phyloP scores from a whole-genome alignment of 495 filamentous ascomycete genomes.

The Aspergillus sclerotiicarbonarius region DNA sequence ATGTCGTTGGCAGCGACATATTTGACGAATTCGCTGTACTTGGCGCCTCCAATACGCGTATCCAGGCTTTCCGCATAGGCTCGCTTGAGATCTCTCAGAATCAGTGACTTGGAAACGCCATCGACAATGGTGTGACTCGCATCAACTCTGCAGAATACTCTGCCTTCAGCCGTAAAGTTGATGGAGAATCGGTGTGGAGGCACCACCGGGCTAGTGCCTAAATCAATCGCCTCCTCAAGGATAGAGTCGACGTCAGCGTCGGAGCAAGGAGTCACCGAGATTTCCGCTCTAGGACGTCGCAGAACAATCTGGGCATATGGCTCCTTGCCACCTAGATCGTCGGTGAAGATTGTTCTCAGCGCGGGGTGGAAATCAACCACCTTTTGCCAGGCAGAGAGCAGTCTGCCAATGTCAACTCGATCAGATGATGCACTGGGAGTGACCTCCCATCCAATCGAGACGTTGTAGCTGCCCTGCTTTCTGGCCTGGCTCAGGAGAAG shows the following conservation, averaged over 20 bases:
- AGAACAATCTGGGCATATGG: conserved; percentile 12
- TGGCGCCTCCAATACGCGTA: conserved; percentile 4
- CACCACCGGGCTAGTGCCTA: background rate
- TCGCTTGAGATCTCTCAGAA: conserved; percentile 9
- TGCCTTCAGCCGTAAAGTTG: background rate
- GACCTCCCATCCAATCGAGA: conserved; percentile 10
- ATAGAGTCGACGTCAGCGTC: background rate
- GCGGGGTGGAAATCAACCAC: conserved; percentile 12
- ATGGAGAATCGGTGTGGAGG: conserved; percentile 12
- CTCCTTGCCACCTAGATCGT: conserved; percentile 7
- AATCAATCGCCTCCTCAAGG: background rate
- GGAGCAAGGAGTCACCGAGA: background rate
- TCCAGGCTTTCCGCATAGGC: conserved; percentile 4
- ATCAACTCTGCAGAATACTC: conserved; percentile 9
- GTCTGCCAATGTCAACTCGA: background rate
- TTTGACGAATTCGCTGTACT: conserved; percentile 24
- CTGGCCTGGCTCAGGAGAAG: conserved; percentile 15
- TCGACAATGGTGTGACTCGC: conserved; percentile 15
- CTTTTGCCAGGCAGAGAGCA: conserved; percentile 1
- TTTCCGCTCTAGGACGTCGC: background rate
- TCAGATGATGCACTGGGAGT: background rate
- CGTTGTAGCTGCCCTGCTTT: conserved; percentile 10
- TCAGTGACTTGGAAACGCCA: conserved; percentile 11
- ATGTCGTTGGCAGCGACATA: conserved; percentile 17
- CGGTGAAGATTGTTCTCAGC: conserved; percentile 12